Conservation (phyloP, 1,139 yeast species). For the Yamadazyma trypodendri region DNA sequence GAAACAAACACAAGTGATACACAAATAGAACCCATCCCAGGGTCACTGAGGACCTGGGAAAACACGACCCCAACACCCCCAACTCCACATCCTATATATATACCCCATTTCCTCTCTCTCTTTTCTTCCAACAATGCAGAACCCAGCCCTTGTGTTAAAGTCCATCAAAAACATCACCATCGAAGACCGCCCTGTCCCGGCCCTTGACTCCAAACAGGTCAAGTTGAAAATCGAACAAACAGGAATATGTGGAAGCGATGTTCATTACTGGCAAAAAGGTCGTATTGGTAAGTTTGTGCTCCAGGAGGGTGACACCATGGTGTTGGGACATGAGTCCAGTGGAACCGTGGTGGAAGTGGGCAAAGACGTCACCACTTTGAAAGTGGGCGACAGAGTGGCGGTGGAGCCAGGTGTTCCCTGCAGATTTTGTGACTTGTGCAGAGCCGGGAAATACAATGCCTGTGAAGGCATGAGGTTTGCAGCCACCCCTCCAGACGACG, state of each 20-base stretch:
- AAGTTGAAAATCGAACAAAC: constrained; percentile 34
- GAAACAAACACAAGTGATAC: too few relatives aligned
- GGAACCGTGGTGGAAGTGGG: constrained; percentile 74
- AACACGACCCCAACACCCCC: background rate
- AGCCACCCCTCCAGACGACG: constrained; percentile 65
- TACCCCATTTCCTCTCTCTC: too few relatives aligned
- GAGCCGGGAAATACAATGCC: constrained; percentile 72
- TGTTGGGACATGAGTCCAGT: constrained; percentile 74
- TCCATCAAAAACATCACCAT: constrained; percentile 54
- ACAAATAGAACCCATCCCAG: background rate
- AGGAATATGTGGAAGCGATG: constrained; percentile 88
- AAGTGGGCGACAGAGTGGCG: constrained; percentile 80
- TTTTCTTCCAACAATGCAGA: too few relatives aligned
- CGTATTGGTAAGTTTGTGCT: constrained; percentile 70
- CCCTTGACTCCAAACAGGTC: constrained; percentile 14
- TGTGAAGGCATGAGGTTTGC: constrained; percentile 86
- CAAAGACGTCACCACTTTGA: constrained; percentile 52
- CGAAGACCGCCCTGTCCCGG: constrained; percentile 58
- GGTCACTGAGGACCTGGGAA: too few relatives aligned
- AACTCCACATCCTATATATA: background rate
- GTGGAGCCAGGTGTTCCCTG: constrained; percentile 76
- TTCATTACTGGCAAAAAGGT: constrained; percentile 80
- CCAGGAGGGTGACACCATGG: constrained; percentile 54
- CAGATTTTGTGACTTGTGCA: constrained; percentile 69
- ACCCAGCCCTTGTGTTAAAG: constrained; percentile 64